Evolutionary conservation across 208 protist species (phyloP), one percentile per base, ranked within the genome.

Genomic region (Tritrichomonas musculus): DNA sequence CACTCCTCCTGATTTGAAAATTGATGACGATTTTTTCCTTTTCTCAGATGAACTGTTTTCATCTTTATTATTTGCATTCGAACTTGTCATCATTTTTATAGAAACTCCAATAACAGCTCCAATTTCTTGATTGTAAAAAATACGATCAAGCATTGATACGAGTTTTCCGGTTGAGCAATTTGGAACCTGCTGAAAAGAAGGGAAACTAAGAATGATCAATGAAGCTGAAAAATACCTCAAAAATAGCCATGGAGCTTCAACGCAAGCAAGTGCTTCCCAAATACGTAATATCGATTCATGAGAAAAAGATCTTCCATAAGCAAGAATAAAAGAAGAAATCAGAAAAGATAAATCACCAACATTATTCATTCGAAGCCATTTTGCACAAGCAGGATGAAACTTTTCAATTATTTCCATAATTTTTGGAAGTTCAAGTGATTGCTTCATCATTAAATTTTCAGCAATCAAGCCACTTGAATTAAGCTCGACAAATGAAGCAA

Each of bases 111-210:
- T 88, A 2, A 88, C n/a, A 17, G 77, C 77, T 20, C 77, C 77
- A 39, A 88, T 49, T 53, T 88, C 77, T 20, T 88, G 77, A 22
- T 39, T 44, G 47, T 88, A 88, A 17, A 88, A 88, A 2, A 88
- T 88, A 4, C 39, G 47, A 27, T 88, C 77, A 41, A 88, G 53
- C 1, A 57, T 36, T 33, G 77, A 88, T 1, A 88, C 77, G 3
- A 88, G 30, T 57, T 88, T 88, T n/a, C 77, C 77, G 27, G n/a
- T 88, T 57, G 77, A 88, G 27, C 77, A 88, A 27, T 88, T 88
- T 8, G 41, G 77, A 41, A 88, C 57, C 27, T 88, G 53, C 39
- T 44, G 41, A 27, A 88, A 88, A 22, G 41, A 47, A 5, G 44
- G 77, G 39, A 53, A 88, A 33, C 47, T 57, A 17, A 88, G 30